Evolutionary conservation across 1,284 basidiomycete species (phyloP), one percentile per base, ranked within the genome.

Genomic region (Ganoderma lingzhi): DNA sequence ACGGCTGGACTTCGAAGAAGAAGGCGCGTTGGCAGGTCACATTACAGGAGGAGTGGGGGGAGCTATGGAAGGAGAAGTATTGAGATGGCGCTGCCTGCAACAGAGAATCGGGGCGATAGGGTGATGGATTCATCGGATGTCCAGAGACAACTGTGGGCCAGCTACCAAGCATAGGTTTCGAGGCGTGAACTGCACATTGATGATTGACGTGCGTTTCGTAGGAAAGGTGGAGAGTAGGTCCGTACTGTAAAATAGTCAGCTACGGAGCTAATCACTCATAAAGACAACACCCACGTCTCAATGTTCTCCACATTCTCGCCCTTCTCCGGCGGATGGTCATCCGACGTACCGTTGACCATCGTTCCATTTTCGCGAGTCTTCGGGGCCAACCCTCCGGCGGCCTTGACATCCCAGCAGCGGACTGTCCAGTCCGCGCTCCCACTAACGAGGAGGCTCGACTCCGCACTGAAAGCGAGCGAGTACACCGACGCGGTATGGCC

Each of bases 371-470:
- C 89, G 59, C 84, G 83, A 53, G 83, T 71, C 80, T 90, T 88
- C 32, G 74, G 79, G 63, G 83, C 84, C 28, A 84, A 79, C 0
- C 94, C 94, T 17, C 96, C 96, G 1, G 94, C 83, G 45, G 88
- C 83, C 78, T 95, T 94, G 37, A 98, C 93, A 80, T 99, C 98
- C 98, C 98, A 99, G 71, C 96, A 96, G 32, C 96, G 87, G 14
- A 99, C 96, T 0, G 96, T 98, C 87, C 95, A 96, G 80, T 99
- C 98, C 30, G 95, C 90, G 37, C 92, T 88, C 5, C 96, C 96
- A 67, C 94, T 96, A 2, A 98, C 93, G 39, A 99, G 88, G 68
- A 99, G 81, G 1, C 90, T 91, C 0, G 96, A 96, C 80, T 99
- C 97, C 15, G 92, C 93, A 71, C 94, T 96, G 81, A 99, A 99